Evolutionary conservation across 1,284 basidiomycete genomes (phyloP), one percentile per base, ranked within the genome.

Genomic region (Moniliophthora roreri): DNA sequence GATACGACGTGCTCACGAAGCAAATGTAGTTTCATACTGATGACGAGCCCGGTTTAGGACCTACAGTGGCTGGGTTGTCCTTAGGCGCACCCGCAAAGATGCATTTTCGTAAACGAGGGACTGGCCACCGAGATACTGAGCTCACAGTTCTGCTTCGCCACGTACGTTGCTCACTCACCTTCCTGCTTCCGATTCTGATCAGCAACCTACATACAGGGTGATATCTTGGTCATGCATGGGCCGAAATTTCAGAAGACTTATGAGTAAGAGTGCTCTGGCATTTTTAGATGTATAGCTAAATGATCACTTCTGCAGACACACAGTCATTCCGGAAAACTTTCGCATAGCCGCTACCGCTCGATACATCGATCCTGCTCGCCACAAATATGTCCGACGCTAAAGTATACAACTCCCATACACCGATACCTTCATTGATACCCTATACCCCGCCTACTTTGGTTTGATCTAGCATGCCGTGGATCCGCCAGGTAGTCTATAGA

Each of bases 211-310:
- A 36, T 23, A 36, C 57, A 90, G 89, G 89, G 88, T 4, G 89
- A 91, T 61, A 72, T 91, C 16, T 65, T 90, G 35, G 77, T 89
- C 7, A 91, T 91, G 88, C 80, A 89, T 51, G 88, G 88, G 2
- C 70, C 73, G 4, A 75, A 68, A 2, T 77, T 91, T 5, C 88
- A 91, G 61, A 72, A 80, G 44, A 76, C 70, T 61, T 91, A 91
- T 52, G 85, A 91, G 86, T 89, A 66, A 65, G 80, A 64, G n/a
- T 13, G 10, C 24, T 46, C 10, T 37, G 28, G 34, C 2, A 8
- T 38, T 40, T 21, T 13, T 15, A 26, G 11, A 16, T 18, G 36
- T 36, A 7, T 13, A 4, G 34, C n/a, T 18, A 39, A 37, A 44
- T 49, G 41, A 42, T 21, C 16, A 28, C 21, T 52, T 49, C 32